Evolutionary conservation across 495 filamentous ascomycete genomes (phyloP).

Genomic region (Trichocladium uniseriatum): DNA sequence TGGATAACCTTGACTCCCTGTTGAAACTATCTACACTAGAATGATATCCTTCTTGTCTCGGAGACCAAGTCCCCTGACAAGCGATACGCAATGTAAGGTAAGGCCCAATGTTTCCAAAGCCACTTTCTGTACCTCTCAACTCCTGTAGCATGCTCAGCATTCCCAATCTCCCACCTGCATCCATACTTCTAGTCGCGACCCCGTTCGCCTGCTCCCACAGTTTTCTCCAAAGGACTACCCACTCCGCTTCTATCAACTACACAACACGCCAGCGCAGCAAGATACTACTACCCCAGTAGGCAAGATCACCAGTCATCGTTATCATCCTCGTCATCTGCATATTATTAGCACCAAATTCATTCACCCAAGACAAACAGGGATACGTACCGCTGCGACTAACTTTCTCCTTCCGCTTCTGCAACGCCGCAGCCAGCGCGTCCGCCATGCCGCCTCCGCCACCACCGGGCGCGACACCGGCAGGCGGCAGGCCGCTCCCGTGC

Average conservation of each 20-base stretch:
- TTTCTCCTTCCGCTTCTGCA: constrained; percentile 76
- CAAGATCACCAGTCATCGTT: constrained; percentile 60
- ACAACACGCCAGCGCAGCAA: neutral
- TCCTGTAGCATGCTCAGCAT: neutral
- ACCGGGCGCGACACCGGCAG: constrained; percentile 38
- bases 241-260: too few species aligned
- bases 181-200: neutral
- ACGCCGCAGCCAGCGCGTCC: constrained; percentile 67
- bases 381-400: constrained; percentile 84
- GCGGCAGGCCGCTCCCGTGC: constrained; percentile 46
- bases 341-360: constrained; percentile 21
- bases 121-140: neutral
- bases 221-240: too few species aligned
- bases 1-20: neutral
- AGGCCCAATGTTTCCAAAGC: neutral
- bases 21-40: constrained; percentile 5
- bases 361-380: neutral
- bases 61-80: neutral
- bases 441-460: constrained; percentile 60
- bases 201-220: neutral
- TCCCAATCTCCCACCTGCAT: neutral
- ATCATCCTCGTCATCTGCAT: constrained; percentile 69
- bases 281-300: neutral
- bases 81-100: neutral
- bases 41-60: neutral